These are phyloP conservation scores for Pyricularia sp. DNA, from an alignment of 2,329 filamentous ascomycete species.

Conservation along the genomic window DNA sequence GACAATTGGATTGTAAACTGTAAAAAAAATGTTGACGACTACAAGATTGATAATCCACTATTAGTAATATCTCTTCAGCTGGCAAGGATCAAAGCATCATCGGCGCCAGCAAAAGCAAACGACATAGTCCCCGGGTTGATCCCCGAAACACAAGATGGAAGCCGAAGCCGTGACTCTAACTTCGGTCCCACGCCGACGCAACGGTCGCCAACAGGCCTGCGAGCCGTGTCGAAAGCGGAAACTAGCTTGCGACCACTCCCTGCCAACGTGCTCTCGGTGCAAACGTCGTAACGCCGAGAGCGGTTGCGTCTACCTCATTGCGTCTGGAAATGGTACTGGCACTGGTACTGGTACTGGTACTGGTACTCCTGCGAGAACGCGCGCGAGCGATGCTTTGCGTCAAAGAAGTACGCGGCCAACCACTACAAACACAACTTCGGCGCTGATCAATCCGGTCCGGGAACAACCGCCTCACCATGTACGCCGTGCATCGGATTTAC, in stretches of 20 bases:
- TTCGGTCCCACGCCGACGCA: slow-evolving; percentile 5
- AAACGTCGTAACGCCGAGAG: slow-evolving; percentile 1
- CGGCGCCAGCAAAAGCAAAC: background rate
- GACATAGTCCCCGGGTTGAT: background rate
- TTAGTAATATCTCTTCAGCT: background rate
- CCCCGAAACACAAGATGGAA: background rate
- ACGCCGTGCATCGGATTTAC: background rate
- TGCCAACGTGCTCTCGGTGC: slow-evolving; percentile 5
- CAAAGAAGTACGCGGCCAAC: background rate
- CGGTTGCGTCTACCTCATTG: slow-evolving; percentile 2
- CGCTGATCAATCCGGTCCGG: background rate
- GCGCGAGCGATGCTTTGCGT: background rate
- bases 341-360: too few species aligned
- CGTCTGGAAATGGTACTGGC: too few species aligned
- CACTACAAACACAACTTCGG: background rate
- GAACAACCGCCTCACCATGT: background rate
- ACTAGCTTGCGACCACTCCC: slow-evolving; percentile 6
- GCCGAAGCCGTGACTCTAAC: background rate
- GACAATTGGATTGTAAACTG: too few species aligned
- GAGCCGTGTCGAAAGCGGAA: slow-evolving; percentile 6
- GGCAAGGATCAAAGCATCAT: background rate
- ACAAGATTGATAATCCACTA: background rate
- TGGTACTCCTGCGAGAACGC: background rate
- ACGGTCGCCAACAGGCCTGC: slow-evolving; percentile 6
- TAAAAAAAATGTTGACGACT: too few species aligned